A percentile compares a stretch with the other conserved stretches of the same genome.
phyloP scores from a whole-genome alignment of 306 rosid genomes.

The Benincasa hispida region DNA sequence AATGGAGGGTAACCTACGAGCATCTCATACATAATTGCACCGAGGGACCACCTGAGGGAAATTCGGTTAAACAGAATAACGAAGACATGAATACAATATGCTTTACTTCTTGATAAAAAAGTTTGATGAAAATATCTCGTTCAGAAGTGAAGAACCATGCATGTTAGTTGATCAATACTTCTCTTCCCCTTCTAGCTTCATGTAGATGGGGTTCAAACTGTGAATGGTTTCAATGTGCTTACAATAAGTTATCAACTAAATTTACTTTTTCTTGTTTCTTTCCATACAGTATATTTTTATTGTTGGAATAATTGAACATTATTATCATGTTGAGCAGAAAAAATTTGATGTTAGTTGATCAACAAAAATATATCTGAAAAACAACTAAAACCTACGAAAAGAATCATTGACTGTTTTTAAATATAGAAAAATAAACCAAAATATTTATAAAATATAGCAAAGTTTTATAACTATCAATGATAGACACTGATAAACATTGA shows the following conservation, averaged over 20 bases:
- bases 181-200: not conserved
- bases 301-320: not conserved
- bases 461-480: too few relatives aligned
- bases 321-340: not conserved
- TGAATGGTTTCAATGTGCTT: not conserved
- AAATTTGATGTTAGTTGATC: too few relatives aligned
- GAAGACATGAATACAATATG: conserved; percentile 7
- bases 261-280: not conserved
- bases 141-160: not conserved
- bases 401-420: too few relatives aligned
- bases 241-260: not conserved
- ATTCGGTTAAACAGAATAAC: conserved; percentile 12
- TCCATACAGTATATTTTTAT: not conserved
- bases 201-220: not conserved
- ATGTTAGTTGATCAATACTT: not conserved
- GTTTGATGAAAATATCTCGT: not conserved
- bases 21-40: conserved; percentile 94
- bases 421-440: too few relatives aligned
- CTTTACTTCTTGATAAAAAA: not conserved
- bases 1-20: conserved; percentile 94
- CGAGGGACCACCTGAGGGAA: conserved; percentile 87
- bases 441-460: too few relatives aligned
- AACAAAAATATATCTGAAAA: not conserved
- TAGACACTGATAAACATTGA: too few relatives aligned
- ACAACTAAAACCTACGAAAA: not conserved